Evolutionary conservation across 768 basidiomycete species (phyloP), one percentile per base, ranked within the genome.

Genomic region (Panellus pusillus): DNA sequence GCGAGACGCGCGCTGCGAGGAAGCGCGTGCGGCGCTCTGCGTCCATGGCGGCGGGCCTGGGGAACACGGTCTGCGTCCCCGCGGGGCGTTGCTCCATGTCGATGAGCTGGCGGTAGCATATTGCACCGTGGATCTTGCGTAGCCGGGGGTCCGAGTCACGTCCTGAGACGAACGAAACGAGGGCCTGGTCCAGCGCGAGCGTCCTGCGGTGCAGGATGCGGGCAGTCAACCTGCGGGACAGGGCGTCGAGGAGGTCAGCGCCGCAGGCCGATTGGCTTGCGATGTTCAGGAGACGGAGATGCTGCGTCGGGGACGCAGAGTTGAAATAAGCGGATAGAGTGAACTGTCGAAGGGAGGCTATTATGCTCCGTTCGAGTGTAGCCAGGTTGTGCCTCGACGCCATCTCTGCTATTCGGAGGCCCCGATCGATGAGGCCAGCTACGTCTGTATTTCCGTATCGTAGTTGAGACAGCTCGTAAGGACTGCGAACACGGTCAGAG

Each of bases 1-100:
- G 76, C 18, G 80, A 79, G 47, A 78, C 68, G 55, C 82, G 81
- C 2, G 87, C 87, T 17, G 77, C 72, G 14, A 86, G 70, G 40
- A 86, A 74, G 37, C 77, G 75, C 66, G 78, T 70, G 36, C 78
- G 79, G 53, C 63, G 67, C 46, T 74, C 74, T 6, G 66, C 49
- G 50, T 64, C 63, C 49, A 69, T 67, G 12, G 61, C 61, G n/a
- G 11, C 32, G 58, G 58, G 8, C n/a, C n/a, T n/a, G n/a, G 70
- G 69, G 43, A 73, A 70, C 17, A 61, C 54, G 8, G 63, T 63
- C 24, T 63, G 66, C 3, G 55, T 73, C 64, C 55, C 70, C 62
- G 44, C 66, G 56, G 52, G 67, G 61, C 58, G 70, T 63, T 61
- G 71, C 65, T 73, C 72, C 57, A 74, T 60, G 35, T 67, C 64